phyloP scores from a whole-genome alignment of 1,284 basidiomycete species.

The Kalmanozyma brasiliensis region DNA sequence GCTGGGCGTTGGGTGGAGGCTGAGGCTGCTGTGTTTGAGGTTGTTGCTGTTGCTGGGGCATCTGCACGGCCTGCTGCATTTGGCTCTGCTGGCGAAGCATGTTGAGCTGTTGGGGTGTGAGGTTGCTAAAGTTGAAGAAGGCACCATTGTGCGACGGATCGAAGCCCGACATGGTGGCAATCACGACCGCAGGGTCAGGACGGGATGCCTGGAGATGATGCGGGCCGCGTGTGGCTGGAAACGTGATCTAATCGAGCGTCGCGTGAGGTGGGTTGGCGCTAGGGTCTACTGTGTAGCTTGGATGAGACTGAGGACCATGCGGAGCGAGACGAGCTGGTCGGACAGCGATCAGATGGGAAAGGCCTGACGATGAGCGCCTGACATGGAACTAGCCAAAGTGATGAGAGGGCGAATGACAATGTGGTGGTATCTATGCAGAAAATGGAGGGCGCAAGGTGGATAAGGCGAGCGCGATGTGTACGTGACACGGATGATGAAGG shows the following conservation, averaged over 20 bases:
- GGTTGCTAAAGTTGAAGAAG: slow-evolving; percentile 51
- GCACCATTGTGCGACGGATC: slow-evolving; percentile 42
- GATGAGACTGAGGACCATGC: slow-evolving; percentile 2
- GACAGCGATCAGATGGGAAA: slow-evolving; percentile 1
- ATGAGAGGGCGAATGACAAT: no score
- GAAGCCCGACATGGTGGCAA: slow-evolving; percentile 48
- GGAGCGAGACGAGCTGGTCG: slow-evolving; percentile 16
- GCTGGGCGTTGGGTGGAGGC: slow-evolving; percentile 29
- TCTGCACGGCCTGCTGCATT: slow-evolving; percentile 42
- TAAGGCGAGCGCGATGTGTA: neutral
- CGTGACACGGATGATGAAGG: no score
- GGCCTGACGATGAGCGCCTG: slow-evolving; percentile 1
- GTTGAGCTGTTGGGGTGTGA: slow-evolving; percentile 49
- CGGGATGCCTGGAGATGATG: neutral
- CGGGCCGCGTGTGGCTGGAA: neutral
- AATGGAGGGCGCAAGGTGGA: no score
- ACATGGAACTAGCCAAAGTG: slow-evolving; percentile 12
- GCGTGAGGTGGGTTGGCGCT: neutral
- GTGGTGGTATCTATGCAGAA: slow-evolving; percentile 1
- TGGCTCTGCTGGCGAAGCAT: slow-evolving; percentile 49
- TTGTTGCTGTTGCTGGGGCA: slow-evolving; percentile 39
- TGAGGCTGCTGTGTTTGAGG: slow-evolving; percentile 13
- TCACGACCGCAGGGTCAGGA: neutral
- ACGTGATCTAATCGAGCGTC: neutral
- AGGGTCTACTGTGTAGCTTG: slow-evolving; percentile 1